Conservation (phyloP, 805 yeast species). For the Yarrowia deformans region DNA sequence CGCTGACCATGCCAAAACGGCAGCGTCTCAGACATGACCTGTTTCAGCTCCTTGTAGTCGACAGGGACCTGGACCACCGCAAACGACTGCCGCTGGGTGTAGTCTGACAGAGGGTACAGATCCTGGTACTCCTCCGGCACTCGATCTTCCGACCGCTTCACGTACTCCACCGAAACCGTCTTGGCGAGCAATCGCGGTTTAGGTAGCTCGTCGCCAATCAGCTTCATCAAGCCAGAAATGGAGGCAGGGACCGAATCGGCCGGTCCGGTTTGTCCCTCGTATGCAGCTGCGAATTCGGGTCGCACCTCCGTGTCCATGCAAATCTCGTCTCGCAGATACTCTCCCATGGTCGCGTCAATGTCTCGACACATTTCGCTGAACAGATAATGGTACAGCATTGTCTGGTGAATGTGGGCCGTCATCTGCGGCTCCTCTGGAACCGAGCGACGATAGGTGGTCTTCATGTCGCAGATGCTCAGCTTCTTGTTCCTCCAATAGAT, state of each 20-base stretch:
- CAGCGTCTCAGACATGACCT: conserved; percentile 13
- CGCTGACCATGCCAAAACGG: conserved; percentile 29
- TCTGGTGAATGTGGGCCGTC: conserved; percentile 18
- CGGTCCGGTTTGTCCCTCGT: not conserved
- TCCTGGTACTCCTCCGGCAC: conserved; percentile 13
- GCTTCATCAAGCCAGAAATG: not conserved
- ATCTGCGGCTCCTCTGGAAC: conserved; percentile 11
- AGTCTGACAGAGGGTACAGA: conserved; percentile 10
- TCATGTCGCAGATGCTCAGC: conserved; percentile 36
- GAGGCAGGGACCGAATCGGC: not conserved
- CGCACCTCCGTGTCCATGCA: not conserved
- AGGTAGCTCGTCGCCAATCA: conserved; percentile 18
- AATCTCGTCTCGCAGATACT: conserved; percentile 26
- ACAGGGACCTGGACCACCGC: conserved; percentile 25
- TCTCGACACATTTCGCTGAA: conserved; percentile 20
- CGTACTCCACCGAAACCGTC: conserved; percentile 32
- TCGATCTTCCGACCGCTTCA: conserved; percentile 12
- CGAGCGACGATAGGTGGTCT: not conserved
- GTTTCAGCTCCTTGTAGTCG: conserved; percentile 6
- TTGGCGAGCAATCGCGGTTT: not conserved
- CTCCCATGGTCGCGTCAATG: conserved; percentile 6
- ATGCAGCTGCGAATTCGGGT: not conserved
- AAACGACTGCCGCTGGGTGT: conserved; percentile 13
- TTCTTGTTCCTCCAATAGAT: conserved; percentile 24
- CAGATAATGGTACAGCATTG: conserved; percentile 24